Evolutionary conservation across 352 stramenopile species (phyloP).

Genomic region (Aphanomyces astaci): DNA sequence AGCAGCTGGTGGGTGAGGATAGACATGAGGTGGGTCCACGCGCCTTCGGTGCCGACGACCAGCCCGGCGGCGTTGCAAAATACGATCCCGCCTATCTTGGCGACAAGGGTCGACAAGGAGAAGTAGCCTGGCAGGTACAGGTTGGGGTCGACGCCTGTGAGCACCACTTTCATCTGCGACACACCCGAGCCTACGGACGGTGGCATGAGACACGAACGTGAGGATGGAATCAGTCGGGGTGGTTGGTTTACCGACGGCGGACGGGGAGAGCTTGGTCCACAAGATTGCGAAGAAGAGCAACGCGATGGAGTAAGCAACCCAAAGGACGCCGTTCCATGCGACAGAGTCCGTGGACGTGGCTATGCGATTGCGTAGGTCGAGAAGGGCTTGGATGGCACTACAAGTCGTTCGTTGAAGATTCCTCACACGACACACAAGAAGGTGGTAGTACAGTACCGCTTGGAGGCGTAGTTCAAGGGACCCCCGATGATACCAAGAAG

Average conservation of each 20-base stretch:
- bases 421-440: not conserved
- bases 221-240: too few relatives aligned
- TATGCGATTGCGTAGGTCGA: not conserved
- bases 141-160: conserved; percentile 58
- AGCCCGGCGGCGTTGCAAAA: conserved; percentile 91
- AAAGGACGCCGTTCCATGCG: not conserved
- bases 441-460: not conserved
- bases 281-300: conserved; percentile 10
- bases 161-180: conserved; percentile 84
- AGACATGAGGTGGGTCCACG: conserved; percentile 95
- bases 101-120: conserved; percentile 64
- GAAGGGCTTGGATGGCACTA: not conserved
- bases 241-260: conserved; percentile 11
- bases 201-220: not conserved
- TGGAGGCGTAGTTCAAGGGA: conserved; percentile 37
- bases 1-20: conserved; percentile 89
- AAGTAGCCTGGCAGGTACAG: conserved; percentile 84
- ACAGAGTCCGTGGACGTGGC: not conserved
- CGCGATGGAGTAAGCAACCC: conserved; percentile 1
- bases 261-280: conserved; percentile 7
- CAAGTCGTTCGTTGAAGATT: not conserved
- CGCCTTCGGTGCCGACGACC: conserved; percentile 95
- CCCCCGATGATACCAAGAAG: conserved; percentile 74
- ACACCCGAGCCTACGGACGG: conserved; percentile 47
- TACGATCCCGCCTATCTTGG: conserved; percentile 89